Base-by-base conservation (phyloP, 345 rosid species). In the Lenwebbia sp. region DNA sequence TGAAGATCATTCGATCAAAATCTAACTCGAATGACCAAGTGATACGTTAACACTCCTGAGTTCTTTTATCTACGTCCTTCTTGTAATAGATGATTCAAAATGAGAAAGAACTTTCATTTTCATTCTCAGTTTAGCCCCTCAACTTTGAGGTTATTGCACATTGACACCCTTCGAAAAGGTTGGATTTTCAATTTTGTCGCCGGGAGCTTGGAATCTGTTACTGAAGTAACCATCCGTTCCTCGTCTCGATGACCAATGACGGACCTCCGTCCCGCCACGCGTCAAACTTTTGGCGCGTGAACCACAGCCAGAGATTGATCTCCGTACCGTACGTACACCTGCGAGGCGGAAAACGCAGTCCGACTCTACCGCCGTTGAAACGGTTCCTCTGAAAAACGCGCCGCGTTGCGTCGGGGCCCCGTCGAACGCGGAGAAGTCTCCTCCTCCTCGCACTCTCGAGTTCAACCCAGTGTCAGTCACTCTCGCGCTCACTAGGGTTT, bases 401-500 rank as follows among this genome's bases (percentile, higher is more conserved):
- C 44, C 78, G 78, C 44, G 12, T 65, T 10, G 78, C 78, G 25
- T 21, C 25, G 25, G 17, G 25, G 78, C 78, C 44, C 78, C 44
- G 81, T 70, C 22, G 47, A 37, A 70, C 47, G 44, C 44, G 44
- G 25, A 70, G 78, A 5, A 70, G 47, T 30, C 74, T 1, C 30
- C 74, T 60, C 70, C 65, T 58, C 37, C 74, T 60, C 21, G 74
- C 74, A 9, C 74, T 60, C 74, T 28, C 76, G 8, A 65, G 76
- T 7, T 4, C 76, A 65, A 22, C 4, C 19, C 76, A 17, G 10
- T 10, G 76, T 17, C 76, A 30, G 41, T 17, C 76, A 30, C 41
- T 15, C 40, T 58, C 62, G 54, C 19, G 19, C 54, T 14, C 54
- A 0, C 47, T 22, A 87, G 94, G 92, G 92, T 89, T 93, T 93